Evolutionary conservation across 2,329 filamentous ascomycete genomes (phyloP).

Genomic region (Pseudocercospora musae): DNA sequence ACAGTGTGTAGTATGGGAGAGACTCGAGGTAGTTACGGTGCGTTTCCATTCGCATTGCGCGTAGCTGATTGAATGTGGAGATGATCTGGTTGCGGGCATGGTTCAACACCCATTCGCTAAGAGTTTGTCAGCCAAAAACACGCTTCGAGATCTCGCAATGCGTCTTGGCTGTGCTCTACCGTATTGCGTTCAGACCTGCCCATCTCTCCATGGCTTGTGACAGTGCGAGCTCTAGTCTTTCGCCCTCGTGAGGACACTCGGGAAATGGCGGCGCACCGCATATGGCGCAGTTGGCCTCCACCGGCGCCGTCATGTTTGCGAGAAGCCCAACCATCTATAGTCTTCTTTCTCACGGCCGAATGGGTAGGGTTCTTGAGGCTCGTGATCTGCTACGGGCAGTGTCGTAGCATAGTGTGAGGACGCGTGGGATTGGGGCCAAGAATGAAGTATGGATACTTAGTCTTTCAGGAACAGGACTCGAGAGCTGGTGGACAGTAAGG

Average conservation of each 20-base stretch:
- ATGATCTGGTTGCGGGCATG: slow-evolving; percentile 47
- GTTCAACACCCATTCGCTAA: slow-evolving; percentile 47
- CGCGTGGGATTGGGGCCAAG: background rate
- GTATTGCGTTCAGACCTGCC: slow-evolving; percentile 27
- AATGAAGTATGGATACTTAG: slow-evolving; percentile 10
- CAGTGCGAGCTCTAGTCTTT: slow-evolving; percentile 33
- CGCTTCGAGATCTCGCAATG: no score
- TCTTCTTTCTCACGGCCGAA: background rate
- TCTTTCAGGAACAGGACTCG: slow-evolving; percentile 7
- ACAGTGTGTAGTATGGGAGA: slow-evolving; percentile 47
- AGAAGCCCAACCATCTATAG: slow-evolving; percentile 23
- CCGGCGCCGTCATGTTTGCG: slow-evolving; percentile 18
- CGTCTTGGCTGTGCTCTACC: slow-evolving; percentile 21
- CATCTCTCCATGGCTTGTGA: slow-evolving; percentile 34
- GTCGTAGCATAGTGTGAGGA: background rate
- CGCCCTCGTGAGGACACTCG: slow-evolving; percentile 36
- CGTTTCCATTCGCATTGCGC: slow-evolving; percentile 40
- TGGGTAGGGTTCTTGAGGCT: background rate
- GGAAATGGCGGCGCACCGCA: slow-evolving; percentile 34
- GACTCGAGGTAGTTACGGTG: slow-evolving; percentile 44
- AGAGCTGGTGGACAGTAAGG: slow-evolving; percentile 5
- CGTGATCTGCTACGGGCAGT: background rate
- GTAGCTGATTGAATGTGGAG: slow-evolving; percentile 42
- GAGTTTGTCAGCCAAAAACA: background rate
- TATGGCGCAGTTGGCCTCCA: slow-evolving; percentile 37